Percentiles rank a stretch among this genome's conserved stretches.
Conservation (phyloP, 768 basidiomycete genomes). For the Russula sp. region DNA sequence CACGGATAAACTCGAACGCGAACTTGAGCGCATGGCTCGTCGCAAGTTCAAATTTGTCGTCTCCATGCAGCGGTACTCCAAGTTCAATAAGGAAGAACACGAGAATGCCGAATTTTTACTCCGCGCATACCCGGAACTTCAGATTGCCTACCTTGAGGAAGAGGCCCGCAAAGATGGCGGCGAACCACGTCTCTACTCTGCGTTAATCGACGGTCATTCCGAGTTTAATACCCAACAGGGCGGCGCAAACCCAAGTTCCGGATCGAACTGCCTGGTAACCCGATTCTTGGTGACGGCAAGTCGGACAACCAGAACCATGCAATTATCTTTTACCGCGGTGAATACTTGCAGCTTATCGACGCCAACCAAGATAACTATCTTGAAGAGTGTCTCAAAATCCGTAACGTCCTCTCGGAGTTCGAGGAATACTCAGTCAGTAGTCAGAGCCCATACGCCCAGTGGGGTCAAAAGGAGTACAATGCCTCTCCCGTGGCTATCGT, state of each 20-base stretch:
- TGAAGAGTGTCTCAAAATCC: constrained; percentile 98
- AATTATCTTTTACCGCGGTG: constrained; percentile 98
- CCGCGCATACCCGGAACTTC: constrained; percentile 96
- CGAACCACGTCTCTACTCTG: constrained; percentile 92
- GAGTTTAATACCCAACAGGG: constrained; percentile 90
- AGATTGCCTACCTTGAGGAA: constrained; percentile 98
- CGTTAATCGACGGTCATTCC: constrained; percentile 96
- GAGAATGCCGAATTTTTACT: constrained; percentile 98
- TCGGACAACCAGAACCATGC: constrained; percentile 99
- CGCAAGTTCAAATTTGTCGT: constrained; percentile 99
- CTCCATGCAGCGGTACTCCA: constrained; percentile 98
- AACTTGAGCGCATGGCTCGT: constrained; percentile 95
- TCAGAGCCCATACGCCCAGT: constrained; percentile 90
- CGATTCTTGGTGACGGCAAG: constrained; percentile 98
- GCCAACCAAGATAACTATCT: constrained; percentile 99
- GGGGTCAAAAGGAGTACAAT: constrained; percentile 85
- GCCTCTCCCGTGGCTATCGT: constrained; percentile 92
- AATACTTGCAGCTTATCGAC: constrained; percentile 98
- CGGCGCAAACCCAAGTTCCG: constrained; percentile 94
- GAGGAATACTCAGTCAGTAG: constrained; percentile 85
- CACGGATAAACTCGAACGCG: constrained; percentile 93
- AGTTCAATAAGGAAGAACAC: constrained; percentile 99
- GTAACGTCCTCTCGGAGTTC: constrained; percentile 96
- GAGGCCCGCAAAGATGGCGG: constrained; percentile 94
- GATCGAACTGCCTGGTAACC: constrained; percentile 97